These are phyloP conservation scores for Komagataella populi DNA, from an alignment of 805 yeast species.

Conservation along the genomic window DNA sequence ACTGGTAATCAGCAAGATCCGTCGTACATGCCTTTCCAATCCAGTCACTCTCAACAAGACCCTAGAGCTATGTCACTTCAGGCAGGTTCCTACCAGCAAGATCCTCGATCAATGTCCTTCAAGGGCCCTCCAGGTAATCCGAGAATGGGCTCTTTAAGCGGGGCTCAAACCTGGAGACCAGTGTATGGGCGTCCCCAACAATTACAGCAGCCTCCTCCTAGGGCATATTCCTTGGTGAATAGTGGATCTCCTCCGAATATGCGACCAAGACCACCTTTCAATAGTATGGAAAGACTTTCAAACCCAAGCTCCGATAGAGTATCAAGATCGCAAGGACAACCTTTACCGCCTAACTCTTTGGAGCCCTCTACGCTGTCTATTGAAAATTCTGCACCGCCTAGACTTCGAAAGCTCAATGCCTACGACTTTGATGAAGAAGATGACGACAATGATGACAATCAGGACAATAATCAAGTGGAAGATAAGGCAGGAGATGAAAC, in stretches of 20 bases:
- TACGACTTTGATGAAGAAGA: constrained; percentile 14
- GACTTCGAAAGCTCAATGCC: constrained; percentile 13
- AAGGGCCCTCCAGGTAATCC: background rate
- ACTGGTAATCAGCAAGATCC: background rate
- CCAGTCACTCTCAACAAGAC: background rate
- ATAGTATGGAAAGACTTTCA: background rate
- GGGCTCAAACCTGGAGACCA: background rate
- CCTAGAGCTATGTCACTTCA: background rate
- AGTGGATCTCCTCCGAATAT: background rate
- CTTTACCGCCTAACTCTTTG: background rate
- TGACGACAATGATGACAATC: constrained; percentile 6
- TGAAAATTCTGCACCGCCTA: constrained; percentile 4
- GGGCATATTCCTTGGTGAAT: background rate
- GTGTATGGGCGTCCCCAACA: background rate
- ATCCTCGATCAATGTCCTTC: background rate
- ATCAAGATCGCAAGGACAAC: background rate
- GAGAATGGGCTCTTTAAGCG: background rate
- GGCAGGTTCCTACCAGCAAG: background rate
- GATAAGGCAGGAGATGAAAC: background rate
- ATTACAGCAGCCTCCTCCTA: background rate
- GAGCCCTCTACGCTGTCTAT: background rate
- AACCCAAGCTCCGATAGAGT: background rate
- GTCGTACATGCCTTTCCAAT: background rate
- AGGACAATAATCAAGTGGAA: background rate
- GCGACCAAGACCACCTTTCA: background rate